Base-by-base conservation (phyloP, 768 basidiomycete genomes). In the Leccinum incarnatum region DNA sequence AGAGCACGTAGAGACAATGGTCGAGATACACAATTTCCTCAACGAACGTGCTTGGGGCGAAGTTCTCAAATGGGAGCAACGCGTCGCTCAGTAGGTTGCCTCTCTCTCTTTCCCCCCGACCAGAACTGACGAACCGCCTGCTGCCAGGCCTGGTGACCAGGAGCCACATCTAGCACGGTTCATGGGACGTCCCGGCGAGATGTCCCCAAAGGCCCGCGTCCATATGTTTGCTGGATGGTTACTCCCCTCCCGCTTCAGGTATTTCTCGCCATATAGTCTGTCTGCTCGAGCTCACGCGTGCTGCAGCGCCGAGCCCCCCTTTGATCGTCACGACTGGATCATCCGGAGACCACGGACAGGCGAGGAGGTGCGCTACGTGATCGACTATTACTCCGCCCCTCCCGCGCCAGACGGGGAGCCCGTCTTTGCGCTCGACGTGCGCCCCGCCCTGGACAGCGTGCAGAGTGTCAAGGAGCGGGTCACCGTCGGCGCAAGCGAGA, bases 311-410 rank as follows among this genome's bases (percentile, higher is more conserved):
- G 90, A 94, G 68, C 91, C 93, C 5, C 97, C 96, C 1, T 98
- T 99, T 69, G 97, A 99, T 70, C 87, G 97, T 8, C 97, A 99
- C 72, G 97, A 99, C 76, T 99, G 97, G 97, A 76, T 97, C 54
- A 82, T 99, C 55, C 89, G 89, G 30, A 87, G 96, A 53, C 86
- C 88, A 32, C 77, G 78, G 42, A 87, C 88, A 1, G 87, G 90
- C 17, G 84, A 91, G 65, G 89, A 93, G 74, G 88, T 93, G 53
- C 89, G 93, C 70, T 96, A 99, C 74, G 91, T 99, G 50, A 98
- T 99, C 66, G 97, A 99, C 78, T 99, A 99, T 76, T 98, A 98
- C 74, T 91, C 92, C 50, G 94, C 93, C 0, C 93, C 95, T 1
- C 85, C 90, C 2, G 88, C 95, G 56, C 80, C 85, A 8, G 90